A percentile compares a stretch with the other conserved stretches of the same genome.
These are phyloP conservation scores for Boletus vermiculosoides DNA, from an alignment of 768 basidiomycete genomes.

Conservation along the genomic window DNA sequence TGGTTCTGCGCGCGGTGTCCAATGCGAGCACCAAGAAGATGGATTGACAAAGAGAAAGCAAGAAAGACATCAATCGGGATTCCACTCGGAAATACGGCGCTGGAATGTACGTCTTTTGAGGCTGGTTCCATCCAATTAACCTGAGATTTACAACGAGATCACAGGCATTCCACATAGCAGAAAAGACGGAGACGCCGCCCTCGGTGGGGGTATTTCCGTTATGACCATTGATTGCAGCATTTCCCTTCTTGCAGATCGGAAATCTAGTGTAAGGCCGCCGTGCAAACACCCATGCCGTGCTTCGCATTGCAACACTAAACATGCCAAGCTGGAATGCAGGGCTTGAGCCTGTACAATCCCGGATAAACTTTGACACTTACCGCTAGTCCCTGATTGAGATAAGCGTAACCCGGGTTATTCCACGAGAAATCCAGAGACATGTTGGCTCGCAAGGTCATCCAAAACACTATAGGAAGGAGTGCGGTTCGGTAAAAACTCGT, in stretches of 20 bases:
- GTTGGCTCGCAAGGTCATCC: conserved; percentile 41
- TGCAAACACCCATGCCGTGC: conserved; percentile 22
- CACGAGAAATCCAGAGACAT: conserved; percentile 25
- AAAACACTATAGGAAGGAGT: conserved; percentile 49
- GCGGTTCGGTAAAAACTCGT: conserved; percentile 45
- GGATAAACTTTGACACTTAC: conserved; percentile 8
- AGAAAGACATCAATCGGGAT: conserved; percentile 18
- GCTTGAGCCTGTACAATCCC: background rate
- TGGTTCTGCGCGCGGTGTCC: conserved; percentile 1
- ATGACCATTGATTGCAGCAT: background rate
- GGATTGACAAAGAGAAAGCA: conserved; percentile 15
- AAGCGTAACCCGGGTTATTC: conserved; percentile 8
- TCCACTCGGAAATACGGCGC: conserved; percentile 13
- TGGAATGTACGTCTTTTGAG: conserved; percentile 13
- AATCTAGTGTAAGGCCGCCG: conserved; percentile 13
- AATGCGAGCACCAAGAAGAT: background rate
- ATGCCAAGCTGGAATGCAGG: conserved; percentile 16
- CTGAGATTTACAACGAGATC: conserved; percentile 28
- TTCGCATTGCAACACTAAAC: conserved; percentile 28
- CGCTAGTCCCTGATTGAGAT: conserved; percentile 21
- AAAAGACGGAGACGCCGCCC: background rate
- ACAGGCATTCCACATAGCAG: conserved; percentile 29
- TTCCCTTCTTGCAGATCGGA: conserved; percentile 2
- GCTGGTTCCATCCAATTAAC: conserved; percentile 28
- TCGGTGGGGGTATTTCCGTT: background rate